Conservation (phyloP, 163 green algal species). For the Smithsoniella earleae region DNA sequence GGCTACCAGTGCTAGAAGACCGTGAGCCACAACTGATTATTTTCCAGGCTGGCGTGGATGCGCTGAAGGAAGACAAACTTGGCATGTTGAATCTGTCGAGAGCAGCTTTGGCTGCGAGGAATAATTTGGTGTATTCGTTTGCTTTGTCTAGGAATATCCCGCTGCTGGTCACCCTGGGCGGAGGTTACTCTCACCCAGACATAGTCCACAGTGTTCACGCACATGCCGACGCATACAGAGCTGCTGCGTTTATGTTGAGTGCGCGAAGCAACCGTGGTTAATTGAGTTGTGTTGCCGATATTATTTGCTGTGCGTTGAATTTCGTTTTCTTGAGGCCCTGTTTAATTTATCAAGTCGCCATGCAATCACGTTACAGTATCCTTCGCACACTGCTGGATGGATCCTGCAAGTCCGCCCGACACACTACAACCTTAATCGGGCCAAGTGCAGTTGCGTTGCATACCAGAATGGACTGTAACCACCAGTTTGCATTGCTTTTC, state of each 20-base stretch:
- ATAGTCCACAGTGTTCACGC: constrained; percentile 41
- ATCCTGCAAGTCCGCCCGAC: too few relatives aligned
- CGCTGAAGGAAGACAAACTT: constrained; percentile 50
- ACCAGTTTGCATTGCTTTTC: not conserved
- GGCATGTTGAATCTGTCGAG: constrained; percentile 50
- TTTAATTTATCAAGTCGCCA: too few relatives aligned
- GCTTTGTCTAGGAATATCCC: constrained; percentile 40
- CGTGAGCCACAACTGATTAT: constrained; percentile 51
- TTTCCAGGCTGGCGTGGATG: constrained; percentile 61
- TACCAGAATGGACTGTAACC: constrained; percentile 17
- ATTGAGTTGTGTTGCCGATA: not conserved
- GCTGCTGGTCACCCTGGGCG: constrained; percentile 60
- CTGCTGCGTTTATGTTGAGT: constrained; percentile 38
- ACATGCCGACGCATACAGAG: constrained; percentile 51
- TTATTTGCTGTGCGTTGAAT: too few relatives aligned
- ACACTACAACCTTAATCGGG: not conserved
- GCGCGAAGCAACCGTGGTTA: too few relatives aligned
- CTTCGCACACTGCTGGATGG: too few relatives aligned
- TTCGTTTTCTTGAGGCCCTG: too few relatives aligned
- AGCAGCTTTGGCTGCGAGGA: constrained; percentile 43
- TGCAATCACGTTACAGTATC: too few relatives aligned
- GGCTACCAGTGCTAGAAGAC: constrained; percentile 45
- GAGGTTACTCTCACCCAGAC: constrained; percentile 52
- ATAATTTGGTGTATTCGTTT: constrained; percentile 55
- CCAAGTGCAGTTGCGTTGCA: constrained; percentile 25